A percentile compares a stretch with the other conserved stretches of the same genome.
Conservation (phyloP, 1,284 basidiomycete genomes). For the Schizopora paradoxa region DNA sequence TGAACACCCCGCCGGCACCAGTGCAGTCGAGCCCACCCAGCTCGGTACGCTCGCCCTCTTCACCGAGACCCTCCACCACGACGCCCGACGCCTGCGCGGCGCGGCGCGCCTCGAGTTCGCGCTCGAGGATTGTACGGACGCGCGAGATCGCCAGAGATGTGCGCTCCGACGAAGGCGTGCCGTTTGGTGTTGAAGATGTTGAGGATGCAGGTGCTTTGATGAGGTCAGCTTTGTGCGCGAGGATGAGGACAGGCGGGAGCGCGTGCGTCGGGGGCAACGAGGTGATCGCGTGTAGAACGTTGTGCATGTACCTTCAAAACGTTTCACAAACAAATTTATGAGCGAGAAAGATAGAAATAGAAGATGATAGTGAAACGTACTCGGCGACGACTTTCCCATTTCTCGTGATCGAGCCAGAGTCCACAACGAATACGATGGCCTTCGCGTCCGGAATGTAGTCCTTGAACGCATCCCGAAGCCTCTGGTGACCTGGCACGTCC, state of each 20-base stretch:
- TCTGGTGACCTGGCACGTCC: conserved; percentile 75
- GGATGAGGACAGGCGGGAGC: conserved; percentile 54
- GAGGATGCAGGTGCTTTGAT: conserved; percentile 45
- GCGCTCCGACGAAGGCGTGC: conserved; percentile 38
- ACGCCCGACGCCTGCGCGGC: conserved; percentile 56
- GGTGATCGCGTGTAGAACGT: conserved; percentile 59
- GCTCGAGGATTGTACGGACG: conserved; percentile 69
- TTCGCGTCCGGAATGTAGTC: conserved; percentile 58
- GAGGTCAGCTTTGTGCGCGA: conserved; percentile 72
- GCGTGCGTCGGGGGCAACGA: conserved; percentile 64
- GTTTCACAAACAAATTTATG: neutral
- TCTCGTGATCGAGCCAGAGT: conserved; percentile 67
- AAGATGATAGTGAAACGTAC: conserved; percentile 39
- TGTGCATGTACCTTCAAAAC: conserved; percentile 58
- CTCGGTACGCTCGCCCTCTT: conserved; percentile 50
- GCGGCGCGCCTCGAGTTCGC: conserved; percentile 73
- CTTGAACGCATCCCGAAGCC: conserved; percentile 64
- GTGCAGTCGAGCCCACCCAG: conserved; percentile 61
- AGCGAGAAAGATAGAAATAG: conserved; percentile 3
- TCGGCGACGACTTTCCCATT: conserved; percentile 70
- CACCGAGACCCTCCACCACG: conserved; percentile 65
- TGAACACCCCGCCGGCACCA: conserved; percentile 47
- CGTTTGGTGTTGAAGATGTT: conserved; percentile 25
- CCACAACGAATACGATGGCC: conserved; percentile 68
- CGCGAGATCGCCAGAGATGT: conserved; percentile 52